Evolutionary conservation across 2,329 filamentous ascomycete species (phyloP), one percentile per base, ranked within the genome.

Genomic region (Ascochyta pisi): DNA sequence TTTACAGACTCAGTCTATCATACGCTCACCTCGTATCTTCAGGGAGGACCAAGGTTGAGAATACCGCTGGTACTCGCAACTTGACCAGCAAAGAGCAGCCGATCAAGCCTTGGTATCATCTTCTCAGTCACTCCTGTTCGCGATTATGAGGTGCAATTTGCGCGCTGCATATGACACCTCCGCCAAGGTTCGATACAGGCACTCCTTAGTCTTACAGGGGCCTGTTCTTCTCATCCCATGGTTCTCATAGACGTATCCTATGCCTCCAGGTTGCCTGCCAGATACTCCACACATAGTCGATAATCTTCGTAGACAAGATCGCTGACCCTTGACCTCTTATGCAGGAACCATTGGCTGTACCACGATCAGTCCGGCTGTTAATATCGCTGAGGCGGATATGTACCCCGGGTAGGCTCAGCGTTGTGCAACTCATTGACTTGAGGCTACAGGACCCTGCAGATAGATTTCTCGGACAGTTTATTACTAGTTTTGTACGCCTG

Each of bases 311-410:
- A 16, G 12, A 12, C 15, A 37, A 24, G 16, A 12, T 3, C 12
- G 13, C 15, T 44, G 40, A 44, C n/a, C 9, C 8, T 33, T 12
- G 34, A 24, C 6, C 19, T 19, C 27, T 34, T 12, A 26, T 44
- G 45, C 51, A 49, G 45, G 43, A 42, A 48, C 44, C 9, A 26
- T 13, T n/a, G 4, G 10, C 22, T 26, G 26, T 44, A 29, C 45
- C 44, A 35, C 39, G 33, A 43, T 49, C 19, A 44, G 34, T 39
- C 34, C 44, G 22, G 6, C 16, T 16, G n/a, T 22, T 9, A 5
- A 7, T 1, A 13, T 19, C 19, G 15, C n/a, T 26, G 15, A 26
- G 6, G n/a, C 26, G 19, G 23, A 47, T 2, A 23, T 10, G 23
- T 5, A 42, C 13, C 24, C 31, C 15, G 8, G 8, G 15, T 19